Evolutionary conservation across 345 rosid species (phyloP), one percentile per base, ranked within the genome.

Genomic region (Syzygium grande): DNA sequence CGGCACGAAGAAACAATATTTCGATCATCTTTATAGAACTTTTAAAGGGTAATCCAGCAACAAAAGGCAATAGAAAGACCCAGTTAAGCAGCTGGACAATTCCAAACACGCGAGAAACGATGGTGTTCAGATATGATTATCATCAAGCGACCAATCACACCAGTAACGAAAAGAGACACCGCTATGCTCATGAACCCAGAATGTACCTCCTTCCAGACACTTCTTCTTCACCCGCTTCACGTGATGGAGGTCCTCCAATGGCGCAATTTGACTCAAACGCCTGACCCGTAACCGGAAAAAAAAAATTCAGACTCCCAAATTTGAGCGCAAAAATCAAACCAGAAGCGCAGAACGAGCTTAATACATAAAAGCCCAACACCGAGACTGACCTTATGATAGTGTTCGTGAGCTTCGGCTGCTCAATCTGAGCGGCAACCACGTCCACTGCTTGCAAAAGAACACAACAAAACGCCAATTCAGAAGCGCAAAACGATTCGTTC

Each of bases 391-490:
- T 95, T 84, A 96, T 90, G 25, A 96, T 86, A 51, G 90, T 90
- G 88, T 95, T 95, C 78, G 97, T 94, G 46, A 43, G 46, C 46
- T 43, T 43, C 46, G 46, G 46, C 46, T 43, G 46, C 46, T 43
- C 46, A 43, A 96, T 90, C 8, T 88, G 86, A 51, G 97, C 92
- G 5, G 97, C 97, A 89, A 91, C 88, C 23, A 94, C 98, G 88
- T 92, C 89, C 85, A 93, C 99, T 96, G 89, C 22, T 51, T 19
- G 17, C 5, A 53, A 84, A n/a, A 79, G 5, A 51, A 22, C 59
- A 51, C 86, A 15, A 52, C 87, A 43, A 49, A 88, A 25, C 7
- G 17, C 27, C 9, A 52, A 19, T 80, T 58, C n/a, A 3, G 63
- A 58, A 58, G 63, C 11, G 29, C 63, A 23, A 11, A 58, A 25